Percentiles rank a stretch among this genome's conserved stretches.
These are phyloP conservation scores for Corylus americana DNA, from an alignment of 306 rosid genomes.

Conservation along the genomic window DNA sequence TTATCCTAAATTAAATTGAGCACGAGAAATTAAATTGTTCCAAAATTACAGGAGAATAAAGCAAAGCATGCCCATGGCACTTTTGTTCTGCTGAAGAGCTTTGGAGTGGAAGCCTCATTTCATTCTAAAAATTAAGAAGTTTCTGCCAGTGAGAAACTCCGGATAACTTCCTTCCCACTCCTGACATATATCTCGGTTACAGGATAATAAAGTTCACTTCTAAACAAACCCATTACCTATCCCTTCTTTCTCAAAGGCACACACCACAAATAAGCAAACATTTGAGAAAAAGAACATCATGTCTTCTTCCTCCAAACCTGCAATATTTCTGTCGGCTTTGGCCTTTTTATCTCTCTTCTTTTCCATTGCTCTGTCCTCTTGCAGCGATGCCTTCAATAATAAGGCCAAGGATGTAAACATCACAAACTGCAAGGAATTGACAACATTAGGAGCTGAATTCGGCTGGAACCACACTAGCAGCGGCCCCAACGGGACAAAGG, in stretches of 20 bases:
- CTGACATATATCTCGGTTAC: background rate
- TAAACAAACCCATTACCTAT: background rate
- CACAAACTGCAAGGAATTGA: slow-evolving; percentile 46
- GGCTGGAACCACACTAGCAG: slow-evolving; percentile 44
- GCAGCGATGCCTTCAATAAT: background rate
- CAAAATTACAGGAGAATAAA: background rate
- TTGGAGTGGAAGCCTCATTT: background rate
- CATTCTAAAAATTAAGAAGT: no score
- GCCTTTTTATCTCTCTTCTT: slow-evolving; percentile 25
- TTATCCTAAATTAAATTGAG: no score
- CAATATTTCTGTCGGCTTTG: slow-evolving; percentile 7
- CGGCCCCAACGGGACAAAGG: background rate
- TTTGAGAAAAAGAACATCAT: slow-evolving; percentile 14
- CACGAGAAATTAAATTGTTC: no score
- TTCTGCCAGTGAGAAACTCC: background rate
- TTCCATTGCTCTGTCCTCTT: background rate
- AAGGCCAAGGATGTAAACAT: background rate
- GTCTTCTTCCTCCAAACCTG: slow-evolving; percentile 20
- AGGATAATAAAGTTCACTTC: background rate
- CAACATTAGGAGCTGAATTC: slow-evolving; percentile 60
- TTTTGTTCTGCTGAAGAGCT: background rate
- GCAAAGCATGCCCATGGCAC: background rate
- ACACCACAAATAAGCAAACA: background rate
- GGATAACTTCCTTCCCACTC: slow-evolving; percentile 6
- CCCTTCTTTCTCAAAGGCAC: background rate